phyloP scores from a whole-genome alignment of 805 yeast species.

The Yueomyces sp. region DNA sequence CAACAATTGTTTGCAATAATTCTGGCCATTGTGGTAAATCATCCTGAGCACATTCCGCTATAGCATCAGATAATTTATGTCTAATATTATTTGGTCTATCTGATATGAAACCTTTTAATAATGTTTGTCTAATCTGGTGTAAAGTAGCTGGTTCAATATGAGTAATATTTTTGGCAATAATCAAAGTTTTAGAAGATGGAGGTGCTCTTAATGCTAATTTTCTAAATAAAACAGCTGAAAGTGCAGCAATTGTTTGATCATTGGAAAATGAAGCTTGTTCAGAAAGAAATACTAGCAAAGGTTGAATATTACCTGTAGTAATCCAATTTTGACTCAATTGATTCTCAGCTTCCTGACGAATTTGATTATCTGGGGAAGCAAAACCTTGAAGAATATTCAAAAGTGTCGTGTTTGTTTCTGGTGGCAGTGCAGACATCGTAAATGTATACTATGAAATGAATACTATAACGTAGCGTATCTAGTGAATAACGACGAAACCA shows the following conservation, averaged over 20 bases:
- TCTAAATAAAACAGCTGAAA: slow-evolving; percentile 81
- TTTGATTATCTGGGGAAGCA: slow-evolving; percentile 63
- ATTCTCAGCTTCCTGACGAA: slow-evolving; percentile 69
- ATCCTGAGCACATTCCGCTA: slow-evolving; percentile 79
- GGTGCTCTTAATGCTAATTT: slow-evolving; percentile 76
- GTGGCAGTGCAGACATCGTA: slow-evolving; percentile 37
- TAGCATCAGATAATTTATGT: slow-evolving; percentile 87
- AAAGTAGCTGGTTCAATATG: slow-evolving; percentile 45
- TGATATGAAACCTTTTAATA: slow-evolving; percentile 60
- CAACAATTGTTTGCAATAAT: slow-evolving; percentile 57
- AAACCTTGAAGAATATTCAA: slow-evolving; percentile 48
- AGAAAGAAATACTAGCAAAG: slow-evolving; percentile 64
- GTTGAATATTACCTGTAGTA: slow-evolving; percentile 47
- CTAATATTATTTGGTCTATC: slow-evolving; percentile 60
- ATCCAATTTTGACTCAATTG: slow-evolving; percentile 68
- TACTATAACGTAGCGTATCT: no score
- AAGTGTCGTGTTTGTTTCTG: slow-evolving; percentile 44
- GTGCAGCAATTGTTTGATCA: slow-evolving; percentile 47
- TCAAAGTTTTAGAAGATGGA: slow-evolving; percentile 37
- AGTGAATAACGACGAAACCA: no score
- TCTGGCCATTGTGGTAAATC: slow-evolving; percentile 62
- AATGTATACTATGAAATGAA: neutral
- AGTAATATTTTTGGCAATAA: slow-evolving; percentile 70
- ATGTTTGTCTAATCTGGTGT: slow-evolving; percentile 45
- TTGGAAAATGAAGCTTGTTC: slow-evolving; percentile 58